phyloP scores from a whole-genome alignment of 306 rosid species.

The Dalbergia cochinchinensis region DNA sequence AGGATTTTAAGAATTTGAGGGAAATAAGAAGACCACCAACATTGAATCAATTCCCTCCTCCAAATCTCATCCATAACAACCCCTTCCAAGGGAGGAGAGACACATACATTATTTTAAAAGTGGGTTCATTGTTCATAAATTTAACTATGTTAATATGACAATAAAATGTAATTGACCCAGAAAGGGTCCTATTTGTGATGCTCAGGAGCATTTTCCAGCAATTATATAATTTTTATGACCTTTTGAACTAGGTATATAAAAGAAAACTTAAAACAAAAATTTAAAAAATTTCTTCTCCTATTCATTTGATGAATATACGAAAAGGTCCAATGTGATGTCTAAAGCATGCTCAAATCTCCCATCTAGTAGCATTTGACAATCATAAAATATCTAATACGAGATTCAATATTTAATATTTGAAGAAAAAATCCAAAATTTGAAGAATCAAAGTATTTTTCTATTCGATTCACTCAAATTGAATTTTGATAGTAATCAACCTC shows the following conservation, averaged over 20 bases:
- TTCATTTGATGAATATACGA: background rate
- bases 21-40: no score
- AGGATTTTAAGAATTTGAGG: no score
- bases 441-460: background rate
- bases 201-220: conserved; percentile 2
- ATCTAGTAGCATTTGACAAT: no score
- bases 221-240: background rate
- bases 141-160: background rate
- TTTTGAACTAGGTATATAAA: background rate
- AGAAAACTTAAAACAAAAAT: background rate
- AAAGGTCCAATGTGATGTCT: background rate
- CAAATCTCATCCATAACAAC: no score
- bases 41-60: no score
- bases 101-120: background rate
- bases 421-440: background rate
- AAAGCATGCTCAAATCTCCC: no score
- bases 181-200: conserved; percentile 6
- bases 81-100: background rate
- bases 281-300: background rate
- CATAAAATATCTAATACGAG: background rate
- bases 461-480: background rate
- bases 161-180: background rate
- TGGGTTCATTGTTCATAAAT: background rate
- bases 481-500: background rate
- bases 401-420: background rate